These are phyloP conservation scores for Saccharomyces hybrid DNA, from an alignment of 1,139 yeast genomes.

Conservation along the genomic window DNA sequence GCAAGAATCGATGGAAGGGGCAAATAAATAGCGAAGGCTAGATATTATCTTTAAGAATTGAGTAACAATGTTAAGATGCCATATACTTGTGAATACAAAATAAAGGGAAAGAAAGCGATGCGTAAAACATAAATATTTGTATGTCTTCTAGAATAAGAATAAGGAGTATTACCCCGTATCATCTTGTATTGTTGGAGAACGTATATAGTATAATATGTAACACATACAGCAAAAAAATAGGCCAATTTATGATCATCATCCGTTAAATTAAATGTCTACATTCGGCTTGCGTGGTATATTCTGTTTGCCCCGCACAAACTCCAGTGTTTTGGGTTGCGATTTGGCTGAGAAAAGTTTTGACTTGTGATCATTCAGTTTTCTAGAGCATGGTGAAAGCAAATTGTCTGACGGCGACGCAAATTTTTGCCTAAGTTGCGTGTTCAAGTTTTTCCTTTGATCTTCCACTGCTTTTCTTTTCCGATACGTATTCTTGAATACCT, in stretches of 20 bases:
- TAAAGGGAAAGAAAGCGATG: neutral
- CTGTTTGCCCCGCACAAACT: conserved; percentile 10
- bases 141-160: neutral
- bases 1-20: conserved; percentile 25
- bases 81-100: neutral
- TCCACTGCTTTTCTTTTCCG: conserved; percentile 2
- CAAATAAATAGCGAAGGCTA: neutral
- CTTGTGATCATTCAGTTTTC: conserved; percentile 44
- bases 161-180: neutral
- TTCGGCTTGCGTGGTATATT: neutral
- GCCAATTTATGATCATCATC: neutral
- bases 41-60: neutral
- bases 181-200: neutral
- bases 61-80: neutral
- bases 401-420: conserved; percentile 54
- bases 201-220: neutral
- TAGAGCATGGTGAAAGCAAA: conserved; percentile 50
- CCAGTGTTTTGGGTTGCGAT: conserved; percentile 27
- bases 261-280: neutral
- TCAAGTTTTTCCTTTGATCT: conserved; percentile 6
- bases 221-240: neutral
- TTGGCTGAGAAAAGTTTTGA: conserved; percentile 23
- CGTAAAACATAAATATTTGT: neutral
- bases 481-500: neutral
- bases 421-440: conserved; percentile 14